A percentile compares a stretch with the other conserved stretches of the same genome.
phyloP scores from a whole-genome alignment of 805 yeast genomes.

The Ogataea corticis region DNA sequence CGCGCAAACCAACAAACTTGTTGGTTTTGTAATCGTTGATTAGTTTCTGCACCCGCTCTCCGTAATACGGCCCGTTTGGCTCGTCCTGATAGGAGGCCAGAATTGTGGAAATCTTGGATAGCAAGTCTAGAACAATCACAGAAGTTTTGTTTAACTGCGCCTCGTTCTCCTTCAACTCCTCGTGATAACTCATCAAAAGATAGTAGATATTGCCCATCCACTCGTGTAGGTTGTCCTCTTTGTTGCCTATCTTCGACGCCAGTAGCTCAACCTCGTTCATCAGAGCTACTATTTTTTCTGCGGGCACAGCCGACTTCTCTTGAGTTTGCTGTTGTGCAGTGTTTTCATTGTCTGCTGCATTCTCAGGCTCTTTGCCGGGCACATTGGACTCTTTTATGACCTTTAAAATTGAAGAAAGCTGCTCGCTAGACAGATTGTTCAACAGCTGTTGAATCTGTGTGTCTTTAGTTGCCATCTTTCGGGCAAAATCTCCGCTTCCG shows the following conservation, averaged over 20 bases:
- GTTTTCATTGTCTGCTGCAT: constrained; percentile 1
- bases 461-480: constrained; percentile 1
- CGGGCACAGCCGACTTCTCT: constrained; percentile 1
- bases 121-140: constrained; percentile 27
- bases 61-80: constrained; percentile 17
- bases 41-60: constrained; percentile 21
- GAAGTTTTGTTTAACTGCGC: constrained; percentile 23
- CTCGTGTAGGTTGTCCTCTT: constrained; percentile 10
- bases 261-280: constrained; percentile 15
- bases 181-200: constrained; percentile 6
- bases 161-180: constrained; percentile 18
- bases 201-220: constrained; percentile 16
- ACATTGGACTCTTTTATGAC: constrained; percentile 8
- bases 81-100: constrained; percentile 17
- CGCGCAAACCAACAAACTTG: constrained; percentile 17
- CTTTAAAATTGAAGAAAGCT: constrained; percentile 13
- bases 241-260: constrained; percentile 16
- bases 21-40: constrained; percentile 23
- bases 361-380: constrained; percentile 5
- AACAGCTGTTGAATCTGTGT: constrained; percentile 5
- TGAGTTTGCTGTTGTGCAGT: neutral
- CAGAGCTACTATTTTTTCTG: constrained; percentile 10
- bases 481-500: neutral
- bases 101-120: constrained; percentile 24
- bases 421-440: constrained; percentile 13